Percentiles rank a stretch among this genome's conserved stretches.
phyloP scores from a whole-genome alignment of 192 early-diverging fungal genomes.

The Umbelopsis isabellina region DNA sequence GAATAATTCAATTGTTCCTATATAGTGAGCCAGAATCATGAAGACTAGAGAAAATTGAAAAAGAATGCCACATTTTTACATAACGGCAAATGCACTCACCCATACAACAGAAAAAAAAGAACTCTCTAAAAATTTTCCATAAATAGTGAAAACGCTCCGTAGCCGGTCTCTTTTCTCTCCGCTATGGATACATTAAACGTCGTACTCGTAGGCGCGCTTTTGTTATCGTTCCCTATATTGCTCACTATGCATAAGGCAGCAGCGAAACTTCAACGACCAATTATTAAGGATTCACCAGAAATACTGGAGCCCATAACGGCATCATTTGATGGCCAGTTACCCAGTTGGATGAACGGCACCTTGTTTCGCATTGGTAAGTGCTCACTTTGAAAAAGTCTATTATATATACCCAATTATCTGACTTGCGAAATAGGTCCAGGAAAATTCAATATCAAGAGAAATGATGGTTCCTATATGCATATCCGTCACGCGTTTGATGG shows the following conservation, averaged over 20 bases:
- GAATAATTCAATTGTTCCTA: too few species aligned
- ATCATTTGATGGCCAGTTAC: constrained; percentile 46
- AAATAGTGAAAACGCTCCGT: constrained; percentile 1
- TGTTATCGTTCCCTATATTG: not conserved
- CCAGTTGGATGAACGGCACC: constrained; percentile 53
- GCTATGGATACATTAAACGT: constrained; percentile 5
- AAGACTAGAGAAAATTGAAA: not conserved
- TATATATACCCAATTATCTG: not conserved
- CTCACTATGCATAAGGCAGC: not conserved
- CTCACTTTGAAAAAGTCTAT: not conserved
- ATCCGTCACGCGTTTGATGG: constrained; percentile 43
- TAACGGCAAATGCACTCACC: too few species aligned
- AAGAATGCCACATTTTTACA: not conserved
- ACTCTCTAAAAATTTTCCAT: not conserved
- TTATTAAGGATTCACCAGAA: constrained; percentile 40
- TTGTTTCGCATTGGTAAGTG: constrained; percentile 51
- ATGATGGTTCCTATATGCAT: constrained; percentile 28
- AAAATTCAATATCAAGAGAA: constrained; percentile 26
- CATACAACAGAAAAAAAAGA: not conserved
- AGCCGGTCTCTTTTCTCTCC: not conserved
- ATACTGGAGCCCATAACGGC: constrained; percentile 33
- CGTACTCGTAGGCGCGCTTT: not conserved
- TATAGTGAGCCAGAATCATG: too few species aligned
- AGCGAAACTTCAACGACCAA: not conserved
- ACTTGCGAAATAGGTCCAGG: constrained; percentile 24